Base-by-base conservation (phyloP, 257 asterid species). In the Ligustrum vulgare region DNA sequence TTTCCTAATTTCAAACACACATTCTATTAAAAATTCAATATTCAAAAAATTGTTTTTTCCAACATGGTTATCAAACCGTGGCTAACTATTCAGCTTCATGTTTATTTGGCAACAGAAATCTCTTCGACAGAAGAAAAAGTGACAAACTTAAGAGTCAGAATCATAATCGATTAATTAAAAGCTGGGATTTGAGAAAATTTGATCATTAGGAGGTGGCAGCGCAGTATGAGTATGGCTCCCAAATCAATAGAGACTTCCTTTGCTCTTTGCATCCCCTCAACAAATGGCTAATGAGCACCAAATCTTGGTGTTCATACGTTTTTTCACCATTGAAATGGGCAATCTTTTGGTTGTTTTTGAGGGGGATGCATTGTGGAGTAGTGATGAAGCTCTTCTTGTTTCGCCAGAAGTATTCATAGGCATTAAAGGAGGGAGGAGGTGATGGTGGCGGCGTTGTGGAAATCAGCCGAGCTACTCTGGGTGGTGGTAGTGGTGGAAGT, bases 221-320 rank as follows among this genome's bases (percentile, higher is more conserved):
- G 92, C 98, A 91, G 69, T 81, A 70, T 41, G 97, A 91, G 69
- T 81, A 70, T 41, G 97, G 91, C 87, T 88, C 91, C 89, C 92
- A 83, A 35, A 82, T 71, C 69, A 74, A 2, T 25, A 82, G 86
- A 71, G 94, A 84, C 43, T 84, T 88, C 73, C 85, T 85, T 0
- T 84, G 72, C 78, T 88, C 95, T 28, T 89, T 89, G 97, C 98
- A 93, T 34, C 91, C 89, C 78, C 81, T 85, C 76, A 79, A 41
- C 23, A 79, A 71, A 65, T 91, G 85, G 43, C 78, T 84, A 64
- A 78, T 76, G 5, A 85, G 8, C 78, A 83, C 82, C 87, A 88
- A 72, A 39, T 89, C 87, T 76, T 83, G 86, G 81, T 80, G 66
- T 43, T 86, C 80, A 70, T 65, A 28, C 11, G 74, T 67, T 66